phyloP scores from a whole-genome alignment of 2,329 filamentous ascomycete genomes.

The Aspergillus udagawae region DNA sequence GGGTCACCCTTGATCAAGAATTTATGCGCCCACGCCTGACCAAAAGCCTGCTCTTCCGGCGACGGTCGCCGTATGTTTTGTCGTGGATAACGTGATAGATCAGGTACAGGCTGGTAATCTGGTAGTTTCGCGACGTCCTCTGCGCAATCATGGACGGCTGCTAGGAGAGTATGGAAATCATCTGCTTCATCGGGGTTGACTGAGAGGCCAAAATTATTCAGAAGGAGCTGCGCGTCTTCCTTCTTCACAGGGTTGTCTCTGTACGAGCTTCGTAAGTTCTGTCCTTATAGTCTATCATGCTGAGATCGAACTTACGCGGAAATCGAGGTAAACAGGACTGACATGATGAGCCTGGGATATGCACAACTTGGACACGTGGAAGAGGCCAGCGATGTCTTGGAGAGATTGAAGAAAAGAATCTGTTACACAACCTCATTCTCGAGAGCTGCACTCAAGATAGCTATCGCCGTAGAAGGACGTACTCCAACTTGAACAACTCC shows the following conservation, averaged over 20 bases:
- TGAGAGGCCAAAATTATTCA: slow-evolving; percentile 35
- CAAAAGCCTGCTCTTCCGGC: slow-evolving; percentile 42
- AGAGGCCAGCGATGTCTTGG: background rate
- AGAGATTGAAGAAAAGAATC: background rate
- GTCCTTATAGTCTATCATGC: too few relatives aligned
- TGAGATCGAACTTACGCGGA: slow-evolving; percentile 16
- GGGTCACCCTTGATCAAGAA: slow-evolving; percentile 42
- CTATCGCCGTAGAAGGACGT: background rate
- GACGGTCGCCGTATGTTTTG: slow-evolving; percentile 41
- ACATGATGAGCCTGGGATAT: slow-evolving; percentile 13
- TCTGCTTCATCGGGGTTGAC: slow-evolving; percentile 36
- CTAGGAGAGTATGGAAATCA: slow-evolving; percentile 48
- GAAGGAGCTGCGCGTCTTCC: slow-evolving; percentile 37
- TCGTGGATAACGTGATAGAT: slow-evolving; percentile 44
- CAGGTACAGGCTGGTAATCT: slow-evolving; percentile 45
- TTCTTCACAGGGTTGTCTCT: slow-evolving; percentile 39
- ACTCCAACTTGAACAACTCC: background rate
- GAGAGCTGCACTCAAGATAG: background rate
- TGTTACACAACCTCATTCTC: background rate
- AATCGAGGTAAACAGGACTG: slow-evolving; percentile 27
- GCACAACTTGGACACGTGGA: background rate
- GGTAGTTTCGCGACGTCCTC: slow-evolving; percentile 42
- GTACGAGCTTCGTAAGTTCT: background rate
- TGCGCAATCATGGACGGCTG: slow-evolving; percentile 51
- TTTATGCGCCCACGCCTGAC: slow-evolving; percentile 50